phyloP scores from a whole-genome alignment of 1,139 yeast genomes.

The Pichia terricola region DNA sequence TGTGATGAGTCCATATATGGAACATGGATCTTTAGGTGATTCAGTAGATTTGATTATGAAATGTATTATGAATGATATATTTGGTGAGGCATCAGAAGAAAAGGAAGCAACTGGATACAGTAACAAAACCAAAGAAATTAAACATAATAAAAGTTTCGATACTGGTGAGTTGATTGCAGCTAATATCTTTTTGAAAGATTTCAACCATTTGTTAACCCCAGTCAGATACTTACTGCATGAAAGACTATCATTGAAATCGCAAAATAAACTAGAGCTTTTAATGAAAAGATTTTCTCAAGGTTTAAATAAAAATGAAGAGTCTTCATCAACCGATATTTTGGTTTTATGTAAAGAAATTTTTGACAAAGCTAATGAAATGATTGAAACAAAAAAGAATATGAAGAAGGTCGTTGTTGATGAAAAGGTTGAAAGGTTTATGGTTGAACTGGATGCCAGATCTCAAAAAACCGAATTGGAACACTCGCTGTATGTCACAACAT shows the following conservation, averaged over 20 bases:
- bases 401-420: constrained; percentile 23
- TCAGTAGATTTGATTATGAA: constrained; percentile 53
- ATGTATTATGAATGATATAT: constrained; percentile 82
- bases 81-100: constrained; percentile 90
- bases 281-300: constrained; percentile 72
- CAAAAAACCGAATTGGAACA: constrained; percentile 43
- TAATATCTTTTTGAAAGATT: constrained; percentile 50
- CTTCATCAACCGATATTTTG: constrained; percentile 50
- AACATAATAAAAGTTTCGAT: constrained; percentile 80
- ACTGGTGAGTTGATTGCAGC: constrained; percentile 71
- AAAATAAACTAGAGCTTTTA: constrained; percentile 71
- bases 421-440: constrained; percentile 47
- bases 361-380: constrained; percentile 38
- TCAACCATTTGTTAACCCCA: constrained; percentile 60
- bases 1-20: constrained; percentile 36
- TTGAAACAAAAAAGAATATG: constrained; percentile 20
- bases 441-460: constrained; percentile 53
- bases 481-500: constrained; percentile 42
- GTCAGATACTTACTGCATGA: constrained; percentile 58
- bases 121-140: constrained; percentile 83
- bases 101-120: constrained; percentile 91
- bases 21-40: constrained; percentile 71
- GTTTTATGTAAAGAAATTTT: constrained; percentile 68
- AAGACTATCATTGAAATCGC: constrained; percentile 56
- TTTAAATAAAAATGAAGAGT: constrained; percentile 57